A percentile compares a stretch with the other conserved stretches of the same genome.
Evolutionary conservation across 2,329 filamentous ascomycete species (phyloP).

Genomic region (Epichloe glyceriae): DNA sequence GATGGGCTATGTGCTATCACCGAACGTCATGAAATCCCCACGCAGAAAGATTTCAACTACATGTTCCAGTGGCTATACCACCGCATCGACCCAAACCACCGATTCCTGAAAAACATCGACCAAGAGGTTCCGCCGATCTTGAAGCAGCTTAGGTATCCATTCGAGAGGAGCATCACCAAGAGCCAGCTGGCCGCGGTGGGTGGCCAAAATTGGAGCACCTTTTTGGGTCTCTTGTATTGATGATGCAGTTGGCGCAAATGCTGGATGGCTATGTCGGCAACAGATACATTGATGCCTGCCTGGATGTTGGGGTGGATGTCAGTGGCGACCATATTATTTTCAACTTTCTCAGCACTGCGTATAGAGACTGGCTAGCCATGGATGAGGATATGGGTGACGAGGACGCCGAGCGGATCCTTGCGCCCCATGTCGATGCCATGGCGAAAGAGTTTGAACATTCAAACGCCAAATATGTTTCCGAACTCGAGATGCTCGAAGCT

Average conservation of each 20-base stretch:
- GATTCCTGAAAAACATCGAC: conserved; percentile 89
- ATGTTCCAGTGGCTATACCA: conserved; percentile 99
- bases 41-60: conserved; percentile 93
- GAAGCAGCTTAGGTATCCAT: conserved; percentile 89
- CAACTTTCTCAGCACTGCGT: conserved; percentile 77
- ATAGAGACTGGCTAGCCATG: conserved; percentile 86
- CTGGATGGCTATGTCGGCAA: conserved; percentile 69
- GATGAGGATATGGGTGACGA: conserved; percentile 80
- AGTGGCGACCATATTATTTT: conserved; percentile 88
- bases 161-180: conserved; percentile 90
- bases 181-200: conserved; percentile 90
- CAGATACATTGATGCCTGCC: conserved; percentile 79
- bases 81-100: conserved; percentile 85
- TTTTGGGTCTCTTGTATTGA: conserved; percentile 90
- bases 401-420: conserved; percentile 64
- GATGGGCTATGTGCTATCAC: conserved; percentile 86
- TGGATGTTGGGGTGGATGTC: conserved; percentile 78
- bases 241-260: conserved; percentile 96
- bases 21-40: conserved; percentile 84
- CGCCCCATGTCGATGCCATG: conserved; percentile 81
- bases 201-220: conserved; percentile 93
- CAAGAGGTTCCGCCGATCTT: conserved; percentile 86
- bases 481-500: conserved; percentile 73
- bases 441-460: conserved; percentile 72
- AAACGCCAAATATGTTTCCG: conserved; percentile 73